A percentile compares a stretch with the other conserved stretches of the same genome.
Conservation (phyloP, 495 filamentous ascomycete species). For the Thermothielavioides terrestris region DNA sequence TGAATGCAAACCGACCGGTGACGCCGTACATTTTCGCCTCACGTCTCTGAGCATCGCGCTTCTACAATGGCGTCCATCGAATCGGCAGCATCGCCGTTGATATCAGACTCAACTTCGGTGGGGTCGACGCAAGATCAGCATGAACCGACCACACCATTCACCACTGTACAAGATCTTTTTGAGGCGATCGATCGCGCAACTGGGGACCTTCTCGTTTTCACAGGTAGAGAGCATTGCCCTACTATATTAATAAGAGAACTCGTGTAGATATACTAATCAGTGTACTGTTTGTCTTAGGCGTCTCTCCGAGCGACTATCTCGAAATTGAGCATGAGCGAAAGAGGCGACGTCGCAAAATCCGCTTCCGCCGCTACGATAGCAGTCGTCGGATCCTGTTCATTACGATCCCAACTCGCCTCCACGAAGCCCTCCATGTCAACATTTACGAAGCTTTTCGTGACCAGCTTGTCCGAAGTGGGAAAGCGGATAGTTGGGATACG, state of each 20-base stretch:
- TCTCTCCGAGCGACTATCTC: conserved; percentile 7
- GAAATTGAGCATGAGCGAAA: conserved; percentile 13
- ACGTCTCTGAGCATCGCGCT: too few relatives aligned
- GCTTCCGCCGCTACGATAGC: conserved; percentile 17
- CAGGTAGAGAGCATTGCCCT: background rate
- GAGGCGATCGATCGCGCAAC: background rate
- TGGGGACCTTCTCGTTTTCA: background rate
- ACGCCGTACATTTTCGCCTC: too few relatives aligned
- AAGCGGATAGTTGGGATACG: background rate
- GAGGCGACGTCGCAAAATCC: conserved; percentile 12
- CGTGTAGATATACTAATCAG: background rate
- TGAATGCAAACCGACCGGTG: too few relatives aligned
- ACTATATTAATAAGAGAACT: too few relatives aligned
- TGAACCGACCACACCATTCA: background rate
- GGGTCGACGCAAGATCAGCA: background rate
- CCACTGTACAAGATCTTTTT: background rate
- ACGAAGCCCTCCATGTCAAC: conserved; percentile 14
- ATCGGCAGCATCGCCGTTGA: too few relatives aligned
- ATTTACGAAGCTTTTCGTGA: background rate
- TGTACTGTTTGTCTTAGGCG: background rate
- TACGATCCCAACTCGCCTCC: conserved; percentile 11
- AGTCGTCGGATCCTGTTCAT: conserved; percentile 10
- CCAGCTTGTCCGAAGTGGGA: conserved; percentile 9
- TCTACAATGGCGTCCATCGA: background rate
- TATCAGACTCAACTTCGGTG: too few relatives aligned